phyloP scores from a whole-genome alignment of 305 asterid genomes.

The Lippia alba region DNA sequence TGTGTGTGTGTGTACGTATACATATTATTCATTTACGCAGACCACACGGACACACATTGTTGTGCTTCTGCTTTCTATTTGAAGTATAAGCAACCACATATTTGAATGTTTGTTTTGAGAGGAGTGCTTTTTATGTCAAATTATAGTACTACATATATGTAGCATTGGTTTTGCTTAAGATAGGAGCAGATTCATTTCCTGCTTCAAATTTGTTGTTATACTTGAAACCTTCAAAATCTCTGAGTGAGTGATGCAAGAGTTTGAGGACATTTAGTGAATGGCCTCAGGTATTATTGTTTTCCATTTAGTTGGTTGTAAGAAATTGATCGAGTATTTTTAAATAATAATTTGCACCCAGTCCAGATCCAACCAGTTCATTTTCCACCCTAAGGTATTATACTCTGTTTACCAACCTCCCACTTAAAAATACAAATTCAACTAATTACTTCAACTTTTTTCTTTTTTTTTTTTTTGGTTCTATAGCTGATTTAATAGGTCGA shows the following conservation, averaged over 20 bases:
- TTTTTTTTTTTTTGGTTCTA: too few species aligned
- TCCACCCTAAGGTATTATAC: too few species aligned
- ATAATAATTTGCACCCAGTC: conserved; percentile 1
- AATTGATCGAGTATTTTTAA: neutral
- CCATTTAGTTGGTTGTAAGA: conserved; percentile 14
- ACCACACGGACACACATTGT: conserved; percentile 26
- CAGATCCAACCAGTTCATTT: too few species aligned
- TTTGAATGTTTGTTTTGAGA: conserved; percentile 43
- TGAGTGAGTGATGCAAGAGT: conserved; percentile 25
- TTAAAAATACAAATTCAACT: too few species aligned
- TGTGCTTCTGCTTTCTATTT: conserved; percentile 43
- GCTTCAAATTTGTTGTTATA: conserved; percentile 32
- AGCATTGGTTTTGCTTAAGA: conserved; percentile 25
- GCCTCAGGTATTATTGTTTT: conserved; percentile 6
- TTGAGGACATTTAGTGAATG: conserved; percentile 21
- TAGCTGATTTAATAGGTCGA: too few species aligned
- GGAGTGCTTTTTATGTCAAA: conserved; percentile 14
- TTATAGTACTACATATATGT: conserved; percentile 33
- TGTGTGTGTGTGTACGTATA: conserved; percentile 33
- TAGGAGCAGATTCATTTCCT: conserved; percentile 40
- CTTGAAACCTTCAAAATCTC: conserved; percentile 1
- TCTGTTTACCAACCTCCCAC: too few species aligned
- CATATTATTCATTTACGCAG: neutral
- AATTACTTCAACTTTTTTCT: too few species aligned
- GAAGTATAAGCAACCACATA: conserved; percentile 47